Evolutionary conservation across 139 green algal species (phyloP).

Genomic region (Deuterostichococcus epilithicus): DNA sequence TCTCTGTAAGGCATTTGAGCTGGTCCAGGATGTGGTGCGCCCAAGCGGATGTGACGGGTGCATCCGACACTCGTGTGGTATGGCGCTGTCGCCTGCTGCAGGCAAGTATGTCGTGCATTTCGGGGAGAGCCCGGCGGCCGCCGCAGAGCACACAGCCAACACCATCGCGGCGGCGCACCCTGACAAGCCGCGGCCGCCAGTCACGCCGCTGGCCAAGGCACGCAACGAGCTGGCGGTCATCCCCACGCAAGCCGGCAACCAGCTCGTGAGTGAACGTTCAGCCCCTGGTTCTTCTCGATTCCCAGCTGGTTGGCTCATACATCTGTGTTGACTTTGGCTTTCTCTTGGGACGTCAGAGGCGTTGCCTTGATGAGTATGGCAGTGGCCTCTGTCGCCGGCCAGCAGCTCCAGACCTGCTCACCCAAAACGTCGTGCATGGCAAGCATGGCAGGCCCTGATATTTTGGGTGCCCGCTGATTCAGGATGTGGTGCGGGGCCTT

Average conservation of each 20-base stretch:
- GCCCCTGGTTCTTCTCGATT: neutral
- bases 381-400: neutral
- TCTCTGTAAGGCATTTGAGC: no score
- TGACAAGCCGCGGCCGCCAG: conserved; percentile 30
- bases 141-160: conserved; percentile 36
- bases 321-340: neutral
- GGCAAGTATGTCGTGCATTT: conserved; percentile 90
- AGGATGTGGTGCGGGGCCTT: conserved; percentile 50
- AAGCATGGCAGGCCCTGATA: neutral
- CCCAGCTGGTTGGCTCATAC: neutral
- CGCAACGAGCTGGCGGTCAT: conserved; percentile 66
- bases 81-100: conserved; percentile 56
- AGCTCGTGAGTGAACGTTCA: conserved; percentile 50
- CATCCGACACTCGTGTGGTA: no score
- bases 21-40: conserved; percentile 2
- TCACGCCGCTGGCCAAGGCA: conserved; percentile 49
- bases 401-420: neutral
- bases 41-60: neutral
- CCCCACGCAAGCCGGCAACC: conserved; percentile 59
- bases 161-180: conserved; percentile 37
- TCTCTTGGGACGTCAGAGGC: neutral
- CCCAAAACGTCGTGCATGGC: neutral
- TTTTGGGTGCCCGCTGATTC: neutral
- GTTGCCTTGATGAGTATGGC: neutral
- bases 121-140: conserved; percentile 41